Evolutionary conservation across 2,329 filamentous ascomycete genomes (phyloP).

Genomic region (Pyricularia grisea): DNA sequence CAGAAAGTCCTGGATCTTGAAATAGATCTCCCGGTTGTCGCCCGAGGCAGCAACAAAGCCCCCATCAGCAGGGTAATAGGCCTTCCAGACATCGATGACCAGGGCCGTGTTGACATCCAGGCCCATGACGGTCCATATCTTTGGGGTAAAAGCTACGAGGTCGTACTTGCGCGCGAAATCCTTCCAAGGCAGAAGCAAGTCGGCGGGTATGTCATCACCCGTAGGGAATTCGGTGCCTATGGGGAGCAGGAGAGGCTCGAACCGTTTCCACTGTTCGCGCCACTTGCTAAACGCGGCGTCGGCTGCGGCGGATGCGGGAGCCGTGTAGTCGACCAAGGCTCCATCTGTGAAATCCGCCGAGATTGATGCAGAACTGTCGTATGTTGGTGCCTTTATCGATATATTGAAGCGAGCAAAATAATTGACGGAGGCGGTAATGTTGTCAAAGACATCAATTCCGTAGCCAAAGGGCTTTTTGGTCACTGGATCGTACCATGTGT

Average conservation of each 20-base stretch:
- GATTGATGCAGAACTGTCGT: not conserved
- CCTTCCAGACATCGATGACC: not conserved
- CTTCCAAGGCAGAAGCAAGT: not conserved
- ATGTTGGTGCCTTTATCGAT: not conserved
- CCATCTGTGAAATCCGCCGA: not conserved
- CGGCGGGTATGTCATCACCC: not conserved
- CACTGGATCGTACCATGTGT: not conserved
- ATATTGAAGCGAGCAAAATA: not conserved
- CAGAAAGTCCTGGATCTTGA: not conserved
- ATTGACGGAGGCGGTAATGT: not conserved
- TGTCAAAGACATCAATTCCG: not conserved
- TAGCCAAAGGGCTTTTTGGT: not conserved
- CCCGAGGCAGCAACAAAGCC: not conserved
- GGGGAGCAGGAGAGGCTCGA: not conserved
- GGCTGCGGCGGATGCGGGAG: too few relatives aligned
- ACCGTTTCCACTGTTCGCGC: not conserved
- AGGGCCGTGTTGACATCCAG: not conserved
- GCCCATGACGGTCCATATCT: not conserved
- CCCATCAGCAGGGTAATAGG: not conserved
- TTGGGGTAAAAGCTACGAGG: not conserved
- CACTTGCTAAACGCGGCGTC: not conserved
- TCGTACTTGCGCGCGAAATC: not conserved
- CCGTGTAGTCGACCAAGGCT: not conserved
- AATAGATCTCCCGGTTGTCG: not conserved
- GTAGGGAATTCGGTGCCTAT: not conserved